These are phyloP conservation scores for Funneliformis geosporum DNA, from an alignment of 192 early-diverging fungal species.

Conservation along the genomic window DNA sequence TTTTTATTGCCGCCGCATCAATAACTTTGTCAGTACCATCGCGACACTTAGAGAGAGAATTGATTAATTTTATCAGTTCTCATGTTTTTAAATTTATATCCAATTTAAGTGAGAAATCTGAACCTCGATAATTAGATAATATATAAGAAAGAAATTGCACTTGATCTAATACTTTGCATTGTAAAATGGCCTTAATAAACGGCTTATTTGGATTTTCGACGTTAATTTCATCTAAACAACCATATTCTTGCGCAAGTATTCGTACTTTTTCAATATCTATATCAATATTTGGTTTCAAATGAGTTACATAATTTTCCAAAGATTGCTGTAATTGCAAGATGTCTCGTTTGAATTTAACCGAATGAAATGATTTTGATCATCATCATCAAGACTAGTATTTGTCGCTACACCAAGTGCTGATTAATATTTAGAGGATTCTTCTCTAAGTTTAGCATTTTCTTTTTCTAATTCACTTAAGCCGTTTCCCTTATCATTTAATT, in stretches of 20 bases:
- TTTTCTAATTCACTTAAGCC: background rate
- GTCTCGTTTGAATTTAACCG: background rate
- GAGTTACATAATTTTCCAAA: background rate
- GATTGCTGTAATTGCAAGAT: background rate
- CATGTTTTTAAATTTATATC: background rate
- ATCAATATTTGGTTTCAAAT: background rate
- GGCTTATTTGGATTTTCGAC: background rate
- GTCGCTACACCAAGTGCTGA: constrained; percentile 2
- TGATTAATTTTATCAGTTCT: background rate
- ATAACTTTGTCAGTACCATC: background rate
- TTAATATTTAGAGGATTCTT: constrained; percentile 7
- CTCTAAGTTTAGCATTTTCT: background rate
- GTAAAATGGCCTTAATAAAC: too few species aligned
- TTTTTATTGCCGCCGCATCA: background rate
- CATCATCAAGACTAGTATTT: background rate
- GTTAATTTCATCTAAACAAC: background rate
- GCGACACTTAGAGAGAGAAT: background rate
- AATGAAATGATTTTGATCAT: background rate
- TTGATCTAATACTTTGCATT: too few species aligned
- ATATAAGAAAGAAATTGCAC: too few species aligned
- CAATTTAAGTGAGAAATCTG: background rate
- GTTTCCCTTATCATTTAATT: background rate
- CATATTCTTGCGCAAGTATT: background rate
- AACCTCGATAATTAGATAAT: background rate
- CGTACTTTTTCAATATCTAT: too few species aligned